Evolutionary conservation across 495 filamentous ascomycete genomes (phyloP), one percentile per base, ranked within the genome.

Genomic region (Aspergillus sclerotiicarbonarius): DNA sequence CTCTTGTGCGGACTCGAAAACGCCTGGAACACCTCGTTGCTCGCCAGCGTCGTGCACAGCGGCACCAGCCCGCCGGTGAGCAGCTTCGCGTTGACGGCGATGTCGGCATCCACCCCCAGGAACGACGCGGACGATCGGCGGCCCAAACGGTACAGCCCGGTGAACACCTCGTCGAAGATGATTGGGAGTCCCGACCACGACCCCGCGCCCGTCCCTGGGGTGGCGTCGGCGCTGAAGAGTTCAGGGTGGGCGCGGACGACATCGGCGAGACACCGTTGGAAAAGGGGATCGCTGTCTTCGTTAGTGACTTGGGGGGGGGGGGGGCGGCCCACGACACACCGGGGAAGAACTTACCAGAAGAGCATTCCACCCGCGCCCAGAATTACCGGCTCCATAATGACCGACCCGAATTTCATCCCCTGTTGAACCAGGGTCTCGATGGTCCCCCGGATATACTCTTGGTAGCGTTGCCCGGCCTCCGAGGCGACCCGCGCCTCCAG

Each of bases 141-240:
- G 20, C 89, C 89, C 16, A 92, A 84, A 35, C 89, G 87, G 72
- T 90, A 90, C 15, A 92, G 74, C 13, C 89, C 89, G 0, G 88
- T 91, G 74, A 92, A 91, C 32, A 92, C 88, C 68, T 92, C 89
- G 66, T 92, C 89, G 62, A 87, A 86, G 65, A 92, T 78, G 30
- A 92, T 72, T 0, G 89, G 89, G 18, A 92, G 75, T 2, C 89
- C 89, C 2, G 78, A 79, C 89, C 89, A 92, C 16, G 63, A 62
- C 19, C 62, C 58, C 19, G 58, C 53, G 50, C 62, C 54, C 18
- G n/a, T 31, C 37, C 30, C 56, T 35, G 62, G 58, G 59, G 20
- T 41, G 51, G 37, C 20, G 62, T 13, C 15, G 57, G 1, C 15
- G 50, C 44, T 50, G 65, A 87, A 85, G 43, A 87, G 73, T 9